Base-by-base conservation (phyloP, 2,329 filamentous ascomycete species). In the Aotearoamyces nothofagi region DNA sequence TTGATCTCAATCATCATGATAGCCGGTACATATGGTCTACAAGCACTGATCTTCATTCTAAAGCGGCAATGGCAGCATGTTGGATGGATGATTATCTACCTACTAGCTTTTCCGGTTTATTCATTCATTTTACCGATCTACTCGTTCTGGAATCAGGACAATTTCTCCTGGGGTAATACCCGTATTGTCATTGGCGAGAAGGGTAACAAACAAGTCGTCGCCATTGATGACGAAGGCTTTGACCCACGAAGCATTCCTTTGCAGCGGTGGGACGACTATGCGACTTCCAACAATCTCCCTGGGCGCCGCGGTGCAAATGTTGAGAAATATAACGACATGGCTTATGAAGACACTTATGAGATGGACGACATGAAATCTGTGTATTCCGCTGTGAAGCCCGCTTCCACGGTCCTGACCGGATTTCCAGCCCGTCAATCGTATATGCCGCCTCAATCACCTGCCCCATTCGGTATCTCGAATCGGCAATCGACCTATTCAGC, bases 131-230 rank as follows among this genome's bases (percentile, higher is more conserved):
- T 98, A 9, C 90, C 90, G 1, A 60, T 98, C 38, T 98, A 96
- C 61, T 93, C 87, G 1, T 98, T 98, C 76, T 98, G 90, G 90
- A 92, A 94, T 57, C 86, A 94, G 54, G 90, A 98, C 56, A 87
- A 98, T 58, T 98, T 98, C 65, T 77, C 77, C 2, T 98, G 90
- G 90, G 90, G 90, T 66, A 96, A 90, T 59, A 98, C 90, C 1
- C 84, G 90, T 69, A 74, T 98, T 39, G 90, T 98, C 41, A 80
- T 96, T 40, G 87, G 84, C 34, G 90, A 98, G 54, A 83, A 87
- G 53, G 87, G 86, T 38, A 70, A 69, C 50, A 93, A 92, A 60
- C 74, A 92, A 49, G 63, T 94, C n/a, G 66, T 98, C 30, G 84
- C 84, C 1, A 72, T 86, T 3, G 79, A 87, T 15, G 74, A 79